Conservation (phyloP, 345 rosid species). For the Citrus australasica region DNA sequence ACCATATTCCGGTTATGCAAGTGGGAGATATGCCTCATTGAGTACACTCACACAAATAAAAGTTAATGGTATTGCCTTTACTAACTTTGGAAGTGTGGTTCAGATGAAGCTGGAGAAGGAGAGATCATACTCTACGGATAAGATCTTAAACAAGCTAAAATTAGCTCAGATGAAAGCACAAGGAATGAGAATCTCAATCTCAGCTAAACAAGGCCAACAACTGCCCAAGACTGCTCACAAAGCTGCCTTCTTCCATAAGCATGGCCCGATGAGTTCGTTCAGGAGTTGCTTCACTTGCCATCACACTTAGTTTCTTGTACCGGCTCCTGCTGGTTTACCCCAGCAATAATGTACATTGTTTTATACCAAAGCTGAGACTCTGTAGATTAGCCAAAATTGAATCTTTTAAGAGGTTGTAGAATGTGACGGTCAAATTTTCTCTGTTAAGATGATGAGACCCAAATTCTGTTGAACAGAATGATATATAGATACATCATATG, state of each 20-base stretch:
- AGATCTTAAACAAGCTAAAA: conserved; percentile 70
- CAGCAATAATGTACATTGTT: not conserved
- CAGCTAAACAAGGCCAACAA: conserved; percentile 28
- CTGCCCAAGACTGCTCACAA: conserved; percentile 34
- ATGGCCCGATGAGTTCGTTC: conserved; percentile 28
- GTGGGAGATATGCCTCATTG: not conserved
- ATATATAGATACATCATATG: not conserved
- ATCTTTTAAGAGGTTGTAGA: not conserved
- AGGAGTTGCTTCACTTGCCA: conserved; percentile 55
- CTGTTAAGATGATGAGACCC: not conserved
- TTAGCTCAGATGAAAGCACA: conserved; percentile 60
- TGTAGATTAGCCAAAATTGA: not conserved
- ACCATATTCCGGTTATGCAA: not conserved
- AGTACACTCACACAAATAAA: not conserved
- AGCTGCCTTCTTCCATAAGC: conserved; percentile 34
- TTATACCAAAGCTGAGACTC: not conserved
- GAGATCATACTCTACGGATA: conserved; percentile 80
- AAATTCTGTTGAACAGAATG: not conserved
- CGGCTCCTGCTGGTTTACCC: too few species aligned
- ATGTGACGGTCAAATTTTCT: not conserved
- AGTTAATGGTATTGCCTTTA: not conserved
- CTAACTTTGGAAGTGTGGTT: not conserved
- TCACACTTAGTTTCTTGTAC: conserved; percentile 16
- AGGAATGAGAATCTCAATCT: conserved; percentile 68
- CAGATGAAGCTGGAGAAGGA: conserved; percentile 91